Percentiles rank a stretch among this genome's conserved stretches.
phyloP scores from a whole-genome alignment of 805 yeast species.

The Teunomyces gatunensis region DNA sequence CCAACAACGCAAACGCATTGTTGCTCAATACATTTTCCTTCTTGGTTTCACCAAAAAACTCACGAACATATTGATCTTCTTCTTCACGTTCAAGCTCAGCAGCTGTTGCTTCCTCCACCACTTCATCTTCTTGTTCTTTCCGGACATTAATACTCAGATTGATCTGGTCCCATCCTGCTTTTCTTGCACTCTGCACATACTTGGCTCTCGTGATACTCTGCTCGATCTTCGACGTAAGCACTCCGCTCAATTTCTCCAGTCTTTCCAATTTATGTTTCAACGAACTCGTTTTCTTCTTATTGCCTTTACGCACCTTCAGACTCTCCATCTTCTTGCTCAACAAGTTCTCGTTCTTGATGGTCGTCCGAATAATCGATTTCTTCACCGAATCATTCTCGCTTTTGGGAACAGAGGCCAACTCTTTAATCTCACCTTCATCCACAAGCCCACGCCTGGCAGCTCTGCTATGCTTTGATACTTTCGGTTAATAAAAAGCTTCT shows the following conservation, averaged over 20 bases:
- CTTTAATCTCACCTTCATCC: slow-evolving; percentile 46
- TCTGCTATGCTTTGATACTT: slow-evolving; percentile 66
- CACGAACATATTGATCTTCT: slow-evolving; percentile 36
- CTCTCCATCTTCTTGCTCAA: slow-evolving; percentile 54
- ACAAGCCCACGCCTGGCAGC: slow-evolving; percentile 71
- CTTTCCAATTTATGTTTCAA: slow-evolving; percentile 42
- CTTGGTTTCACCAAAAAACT: slow-evolving; percentile 20
- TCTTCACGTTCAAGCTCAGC: slow-evolving; percentile 29
- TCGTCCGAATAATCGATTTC: slow-evolving; percentile 63
- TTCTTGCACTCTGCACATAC: slow-evolving; percentile 59
- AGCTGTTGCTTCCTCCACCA: slow-evolving; percentile 5
- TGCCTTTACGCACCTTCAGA: slow-evolving; percentile 26
- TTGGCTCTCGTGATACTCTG: slow-evolving; percentile 64
- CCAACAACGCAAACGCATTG: slow-evolving; percentile 38
- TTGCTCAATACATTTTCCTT: slow-evolving; percentile 1
- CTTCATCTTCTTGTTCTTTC: slow-evolving; percentile 7
- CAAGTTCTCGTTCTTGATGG: slow-evolving; percentile 63
- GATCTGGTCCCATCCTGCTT: slow-evolving; percentile 70
- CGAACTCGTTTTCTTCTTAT: slow-evolving; percentile 30
- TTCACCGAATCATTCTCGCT: slow-evolving; percentile 57
- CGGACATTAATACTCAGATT: slow-evolving; percentile 45
- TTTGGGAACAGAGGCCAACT: slow-evolving; percentile 54
- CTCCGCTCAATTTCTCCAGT: slow-evolving; percentile 52
- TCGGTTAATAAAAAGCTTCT: slow-evolving; percentile 14
- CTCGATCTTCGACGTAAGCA: slow-evolving; percentile 58